These are phyloP conservation scores for Pseudogymnoascus sp. DNA, from an alignment of 2,329 filamentous ascomycete genomes.

Conservation along the genomic window DNA sequence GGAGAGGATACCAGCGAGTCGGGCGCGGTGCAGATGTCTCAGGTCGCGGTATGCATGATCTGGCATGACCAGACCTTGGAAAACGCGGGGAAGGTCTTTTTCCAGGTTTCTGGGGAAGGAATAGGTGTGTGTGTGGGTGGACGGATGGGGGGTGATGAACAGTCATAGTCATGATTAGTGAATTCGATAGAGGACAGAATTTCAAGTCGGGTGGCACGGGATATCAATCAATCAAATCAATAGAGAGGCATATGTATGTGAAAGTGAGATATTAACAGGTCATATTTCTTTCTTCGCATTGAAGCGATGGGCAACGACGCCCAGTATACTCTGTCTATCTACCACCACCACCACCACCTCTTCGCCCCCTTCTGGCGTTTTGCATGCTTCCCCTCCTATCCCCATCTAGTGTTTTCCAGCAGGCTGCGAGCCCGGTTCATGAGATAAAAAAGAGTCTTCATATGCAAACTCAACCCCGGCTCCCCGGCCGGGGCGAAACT, in stretches of 20 bases:
- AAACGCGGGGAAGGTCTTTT: background rate
- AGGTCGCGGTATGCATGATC: background rate
- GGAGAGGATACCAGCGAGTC: background rate
- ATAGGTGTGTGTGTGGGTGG: background rate
- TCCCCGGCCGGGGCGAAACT: background rate
- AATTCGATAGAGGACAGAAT: background rate
- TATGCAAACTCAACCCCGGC: background rate
- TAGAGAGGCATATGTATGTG: background rate
- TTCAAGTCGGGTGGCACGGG: background rate
- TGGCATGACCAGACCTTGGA: background rate
- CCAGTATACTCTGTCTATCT: background rate
- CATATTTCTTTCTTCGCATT: background rate
- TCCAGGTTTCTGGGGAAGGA: background rate
- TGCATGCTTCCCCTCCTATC: background rate
- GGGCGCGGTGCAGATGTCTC: background rate
- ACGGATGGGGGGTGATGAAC: background rate
- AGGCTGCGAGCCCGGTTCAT: background rate
- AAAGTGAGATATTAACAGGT: background rate
- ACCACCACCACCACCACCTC: background rate
- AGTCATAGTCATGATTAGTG: background rate
- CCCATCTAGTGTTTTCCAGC: slow-evolving; percentile 5
- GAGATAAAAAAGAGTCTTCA: background rate
- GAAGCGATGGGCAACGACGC: background rate
- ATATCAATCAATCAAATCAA: background rate
- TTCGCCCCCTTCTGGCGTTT: background rate